These are phyloP conservation scores for Chaetoscypha palmicola DNA, from an alignment of 2,329 filamentous ascomycete genomes.

Conservation along the genomic window DNA sequence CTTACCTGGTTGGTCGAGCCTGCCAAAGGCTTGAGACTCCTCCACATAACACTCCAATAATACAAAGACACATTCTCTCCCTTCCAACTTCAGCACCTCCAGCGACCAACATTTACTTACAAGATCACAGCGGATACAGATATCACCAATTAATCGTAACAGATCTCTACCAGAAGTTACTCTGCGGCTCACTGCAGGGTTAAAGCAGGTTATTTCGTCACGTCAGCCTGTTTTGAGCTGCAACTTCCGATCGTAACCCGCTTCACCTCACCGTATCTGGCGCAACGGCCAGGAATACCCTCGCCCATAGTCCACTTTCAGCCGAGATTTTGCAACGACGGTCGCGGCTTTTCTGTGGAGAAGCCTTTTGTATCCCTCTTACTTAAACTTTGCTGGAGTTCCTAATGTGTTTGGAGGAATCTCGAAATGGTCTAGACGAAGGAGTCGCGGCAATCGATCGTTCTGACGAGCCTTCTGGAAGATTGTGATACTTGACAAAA, in stretches of 20 bases:
- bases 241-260: neutral
- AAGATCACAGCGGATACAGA: too few relatives aligned
- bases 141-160: too few relatives aligned
- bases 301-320: too few relatives aligned
- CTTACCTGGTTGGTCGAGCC: neutral
- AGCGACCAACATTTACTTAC: neutral
- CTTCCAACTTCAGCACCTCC: neutral
- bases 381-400: too few relatives aligned
- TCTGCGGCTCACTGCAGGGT: neutral
- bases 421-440: too few relatives aligned
- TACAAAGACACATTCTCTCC: constrained; percentile 2
- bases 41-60: neutral
- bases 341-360: too few relatives aligned
- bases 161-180: neutral
- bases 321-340: too few relatives aligned
- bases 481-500: too few relatives aligned
- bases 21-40: neutral
- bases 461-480: too few relatives aligned
- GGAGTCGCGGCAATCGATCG: too few relatives aligned
- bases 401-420: too few relatives aligned
- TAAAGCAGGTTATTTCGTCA: neutral
- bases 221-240: neutral
- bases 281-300: neutral
- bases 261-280: neutral
- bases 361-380: too few relatives aligned